Conservation (phyloP, 2,329 filamentous ascomycete species). For the Fusarium guadeloupense region DNA sequence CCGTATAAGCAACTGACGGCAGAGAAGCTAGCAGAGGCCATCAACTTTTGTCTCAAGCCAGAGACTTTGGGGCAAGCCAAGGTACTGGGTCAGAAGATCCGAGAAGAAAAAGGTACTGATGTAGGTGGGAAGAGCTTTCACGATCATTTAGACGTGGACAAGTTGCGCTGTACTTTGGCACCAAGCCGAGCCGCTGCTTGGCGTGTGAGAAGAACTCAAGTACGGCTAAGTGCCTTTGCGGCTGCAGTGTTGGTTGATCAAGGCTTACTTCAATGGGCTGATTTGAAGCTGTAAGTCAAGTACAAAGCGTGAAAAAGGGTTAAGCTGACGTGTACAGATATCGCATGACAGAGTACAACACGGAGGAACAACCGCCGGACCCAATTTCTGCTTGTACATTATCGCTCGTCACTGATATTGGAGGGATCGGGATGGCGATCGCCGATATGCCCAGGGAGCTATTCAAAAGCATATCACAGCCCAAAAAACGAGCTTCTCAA, state of each 20-base stretch:
- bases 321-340: slow-evolving; percentile 52
- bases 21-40: slow-evolving; percentile 71
- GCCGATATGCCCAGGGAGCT: slow-evolving; percentile 74
- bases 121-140: slow-evolving; percentile 75
- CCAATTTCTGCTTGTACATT: slow-evolving; percentile 80
- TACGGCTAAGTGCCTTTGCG: slow-evolving; percentile 76
- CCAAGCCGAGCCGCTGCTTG: slow-evolving; percentile 77
- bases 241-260: slow-evolving; percentile 73
- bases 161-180: slow-evolving; percentile 74
- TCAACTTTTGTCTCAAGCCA: slow-evolving; percentile 67
- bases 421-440: slow-evolving; percentile 82
- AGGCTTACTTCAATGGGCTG: slow-evolving; percentile 71
- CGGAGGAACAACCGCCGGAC: slow-evolving; percentile 80
- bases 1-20: slow-evolving; percentile 73
- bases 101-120: slow-evolving; percentile 71
- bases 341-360: slow-evolving; percentile 72
- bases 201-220: slow-evolving; percentile 74
- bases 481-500: slow-evolving; percentile 24
- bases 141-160: slow-evolving; percentile 71
- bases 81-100: slow-evolving; percentile 70
- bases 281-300: slow-evolving; percentile 73
- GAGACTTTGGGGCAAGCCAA: slow-evolving; percentile 65
- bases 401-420: slow-evolving; percentile 83
- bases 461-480: slow-evolving; percentile 53
- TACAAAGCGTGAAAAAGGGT: not conserved